phyloP scores from a whole-genome alignment of 2,329 filamentous ascomycete species.

The Neodidymelliopsis sp. region DNA sequence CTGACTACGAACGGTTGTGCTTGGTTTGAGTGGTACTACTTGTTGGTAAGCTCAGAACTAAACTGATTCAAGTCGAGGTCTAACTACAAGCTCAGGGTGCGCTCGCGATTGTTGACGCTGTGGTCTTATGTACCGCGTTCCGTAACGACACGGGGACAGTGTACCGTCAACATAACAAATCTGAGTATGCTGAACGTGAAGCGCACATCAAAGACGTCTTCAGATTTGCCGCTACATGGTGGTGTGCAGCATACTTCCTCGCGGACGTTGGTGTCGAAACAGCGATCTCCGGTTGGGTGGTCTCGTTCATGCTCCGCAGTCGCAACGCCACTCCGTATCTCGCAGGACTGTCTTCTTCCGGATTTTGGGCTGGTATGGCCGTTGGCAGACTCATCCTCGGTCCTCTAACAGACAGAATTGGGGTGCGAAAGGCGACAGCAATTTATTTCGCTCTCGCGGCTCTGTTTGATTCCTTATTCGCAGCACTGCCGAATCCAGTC shows the following conservation, averaged over 20 bases:
- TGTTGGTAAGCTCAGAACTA: conserved; percentile 43
- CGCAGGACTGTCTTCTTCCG: conserved; percentile 53
- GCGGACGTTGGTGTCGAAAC: conserved; percentile 56
- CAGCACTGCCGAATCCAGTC: conserved; percentile 20
- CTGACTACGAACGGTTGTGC: conserved; percentile 30
- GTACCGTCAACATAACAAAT: conserved; percentile 41
- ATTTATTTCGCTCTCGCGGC: conserved; percentile 36
- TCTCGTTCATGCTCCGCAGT: conserved; percentile 55
- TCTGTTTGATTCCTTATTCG: conserved; percentile 30
- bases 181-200: conserved; percentile 6
- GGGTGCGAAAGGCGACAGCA: conserved; percentile 35
- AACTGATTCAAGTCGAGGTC: not conserved
- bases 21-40: conserved; percentile 53
- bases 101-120: conserved; percentile 22
- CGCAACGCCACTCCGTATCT: conserved; percentile 49
- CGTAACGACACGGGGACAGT: conserved; percentile 43
- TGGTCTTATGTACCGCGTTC: conserved; percentile 48
- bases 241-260: conserved; percentile 55
- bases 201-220: conserved; percentile 36
- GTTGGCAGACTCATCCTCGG: conserved; percentile 46
- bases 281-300: conserved; percentile 57
- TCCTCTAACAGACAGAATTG: conserved; percentile 36
- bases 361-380: conserved; percentile 57
- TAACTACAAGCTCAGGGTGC: conserved; percentile 19
- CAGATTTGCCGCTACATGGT: conserved; percentile 48